Evolutionary conservation across 805 yeast genomes (phyloP), one percentile per base, ranked within the genome.

Genomic region (Kregervanrija delftensis): DNA sequence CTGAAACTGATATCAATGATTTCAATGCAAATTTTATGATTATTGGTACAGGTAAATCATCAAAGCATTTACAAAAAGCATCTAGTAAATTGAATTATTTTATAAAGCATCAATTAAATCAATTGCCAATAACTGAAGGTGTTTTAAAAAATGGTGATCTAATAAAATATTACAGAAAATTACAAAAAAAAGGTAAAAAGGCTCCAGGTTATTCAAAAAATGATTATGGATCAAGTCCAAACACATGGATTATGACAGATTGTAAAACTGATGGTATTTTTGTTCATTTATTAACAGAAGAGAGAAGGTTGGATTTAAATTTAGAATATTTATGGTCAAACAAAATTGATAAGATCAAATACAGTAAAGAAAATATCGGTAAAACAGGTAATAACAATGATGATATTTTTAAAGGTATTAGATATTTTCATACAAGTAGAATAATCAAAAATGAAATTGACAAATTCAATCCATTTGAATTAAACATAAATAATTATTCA

Each of bases 231-330:
- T 64, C 67, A 11, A 52, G 69, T 5, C 70, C 80, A 4, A 88
- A 87, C 53, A 76, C 86, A 22, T 90, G 98, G 98, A 79, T 86
- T 16, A 78, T 86, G 75, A 68, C 89, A 40, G 88, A 87, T 54
- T 74, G 87, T 40, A 68, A 72, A 28, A 63, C 76, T 2, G 83
- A 81, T 48, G 77, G 78, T 34, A 74, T 88, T 3, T 75, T 71
- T 44, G 72, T 90, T 31, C 96, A 90, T 62, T 63, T 90, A 13
- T 64, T 90, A 55, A 86, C 96, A 0, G 69, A 72, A 4, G 81
- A 79, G 35, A 76, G 91, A 60, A 71, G 97, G 47, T 59, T 62
- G 13, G 81, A 76, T 46, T 65, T 91, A 51, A 79, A 86, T 55
- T 69, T 90, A 57, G 96, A 88, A 59, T 68, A 73, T 17, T 57